These are phyloP conservation scores for Tolypocladium amazonense DNA, from an alignment of 2,329 filamentous ascomycete genomes.

Conservation along the genomic window DNA sequence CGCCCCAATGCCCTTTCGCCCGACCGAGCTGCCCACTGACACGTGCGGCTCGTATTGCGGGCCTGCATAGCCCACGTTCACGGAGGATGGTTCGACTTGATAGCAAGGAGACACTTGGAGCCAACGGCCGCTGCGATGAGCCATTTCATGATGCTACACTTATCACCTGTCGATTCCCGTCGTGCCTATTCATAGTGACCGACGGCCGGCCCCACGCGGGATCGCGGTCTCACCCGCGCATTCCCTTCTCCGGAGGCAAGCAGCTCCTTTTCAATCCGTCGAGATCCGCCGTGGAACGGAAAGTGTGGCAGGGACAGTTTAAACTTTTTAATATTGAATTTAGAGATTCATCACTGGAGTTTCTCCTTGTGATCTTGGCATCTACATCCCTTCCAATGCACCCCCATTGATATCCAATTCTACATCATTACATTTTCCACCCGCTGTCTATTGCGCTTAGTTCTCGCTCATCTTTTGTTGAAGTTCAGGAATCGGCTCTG, in stretches of 20 bases:
- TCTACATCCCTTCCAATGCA: not conserved
- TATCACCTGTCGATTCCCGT: not conserved
- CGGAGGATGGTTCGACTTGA: not conserved
- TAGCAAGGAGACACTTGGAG: not conserved
- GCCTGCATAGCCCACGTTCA: not conserved
- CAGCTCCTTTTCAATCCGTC: not conserved
- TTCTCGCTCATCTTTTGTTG: constrained; percentile 1
- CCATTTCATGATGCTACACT: not conserved
- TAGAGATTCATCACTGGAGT: not conserved
- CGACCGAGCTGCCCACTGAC: not conserved
- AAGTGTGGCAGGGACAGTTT: not conserved
- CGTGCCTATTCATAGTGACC: not conserved
- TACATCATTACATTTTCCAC: not conserved
- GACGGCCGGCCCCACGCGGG: not conserved
- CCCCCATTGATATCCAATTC: not conserved
- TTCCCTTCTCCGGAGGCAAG: not conserved
- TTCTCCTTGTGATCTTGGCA: not conserved
- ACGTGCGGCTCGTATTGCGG: not conserved
- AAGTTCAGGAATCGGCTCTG: constrained; percentile 1
- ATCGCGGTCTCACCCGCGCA: not conserved
- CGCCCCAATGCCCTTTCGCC: not conserved
- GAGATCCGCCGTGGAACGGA: not conserved
- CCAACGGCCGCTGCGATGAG: not conserved
- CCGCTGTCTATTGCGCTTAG: too few relatives aligned
- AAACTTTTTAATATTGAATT: not conserved